A percentile compares a stretch with the other conserved stretches of the same genome.
These are phyloP conservation scores for Russula vinacea DNA, from an alignment of 768 basidiomycete species.

Conservation along the genomic window DNA sequence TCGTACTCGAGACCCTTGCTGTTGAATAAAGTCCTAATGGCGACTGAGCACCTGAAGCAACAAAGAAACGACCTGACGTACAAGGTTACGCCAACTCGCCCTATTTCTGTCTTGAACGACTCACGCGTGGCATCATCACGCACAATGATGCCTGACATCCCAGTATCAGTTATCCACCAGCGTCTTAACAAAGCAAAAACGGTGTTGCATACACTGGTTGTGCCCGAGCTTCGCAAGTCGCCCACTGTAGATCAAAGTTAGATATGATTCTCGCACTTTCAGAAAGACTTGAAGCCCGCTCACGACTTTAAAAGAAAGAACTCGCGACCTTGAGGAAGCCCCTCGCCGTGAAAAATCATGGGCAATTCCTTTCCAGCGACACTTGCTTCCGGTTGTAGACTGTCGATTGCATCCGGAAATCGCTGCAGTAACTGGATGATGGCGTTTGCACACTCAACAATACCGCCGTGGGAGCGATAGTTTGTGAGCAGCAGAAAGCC, in stretches of 20 bases:
- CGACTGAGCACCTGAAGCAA: background rate
- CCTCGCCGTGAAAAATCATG: conserved; percentile 52
- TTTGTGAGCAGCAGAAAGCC: conserved; percentile 61
- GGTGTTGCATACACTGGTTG: conserved; percentile 50
- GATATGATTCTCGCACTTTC: background rate
- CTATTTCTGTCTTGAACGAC: conserved; percentile 49
- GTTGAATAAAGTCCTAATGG: conserved; percentile 50
- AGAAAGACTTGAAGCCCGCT: background rate
- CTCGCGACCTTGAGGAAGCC: conserved; percentile 27
- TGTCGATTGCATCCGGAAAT: conserved; percentile 61
- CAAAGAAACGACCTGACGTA: conserved; percentile 33
- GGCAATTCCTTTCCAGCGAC: conserved; percentile 54
- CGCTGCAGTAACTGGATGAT: conserved; percentile 55
- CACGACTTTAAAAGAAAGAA: conserved; percentile 16
- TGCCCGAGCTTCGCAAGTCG: conserved; percentile 58
- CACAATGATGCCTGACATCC: conserved; percentile 58
- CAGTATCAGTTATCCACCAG: background rate
- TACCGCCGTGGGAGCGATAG: conserved; percentile 70
- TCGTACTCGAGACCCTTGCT: conserved; percentile 68
- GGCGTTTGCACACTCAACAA: conserved; percentile 67
- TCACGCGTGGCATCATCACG: conserved; percentile 54
- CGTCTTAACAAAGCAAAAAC: background rate
- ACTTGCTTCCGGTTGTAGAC: conserved; percentile 53
- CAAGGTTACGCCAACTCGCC: conserved; percentile 58
- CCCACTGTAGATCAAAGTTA: conserved; percentile 37